Evolutionary conservation across 2,329 filamentous ascomycete species (phyloP).

Genomic region (Xylaria sp.): DNA sequence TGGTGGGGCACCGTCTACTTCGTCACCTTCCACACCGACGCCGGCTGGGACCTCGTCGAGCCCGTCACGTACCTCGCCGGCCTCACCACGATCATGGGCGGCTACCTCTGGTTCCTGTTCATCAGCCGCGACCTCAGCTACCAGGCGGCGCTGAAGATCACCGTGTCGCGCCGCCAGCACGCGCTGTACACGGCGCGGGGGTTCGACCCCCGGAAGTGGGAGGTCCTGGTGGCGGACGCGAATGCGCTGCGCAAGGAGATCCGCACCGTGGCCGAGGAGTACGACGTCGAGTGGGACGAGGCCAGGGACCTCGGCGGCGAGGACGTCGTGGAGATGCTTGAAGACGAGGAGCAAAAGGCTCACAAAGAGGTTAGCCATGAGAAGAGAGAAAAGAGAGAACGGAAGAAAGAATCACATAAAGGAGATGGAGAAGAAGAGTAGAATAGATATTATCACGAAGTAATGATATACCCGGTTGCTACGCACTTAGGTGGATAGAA

Average conservation of each 20-base stretch:
- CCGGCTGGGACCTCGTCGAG: constrained; percentile 90
- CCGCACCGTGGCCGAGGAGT: constrained; percentile 78
- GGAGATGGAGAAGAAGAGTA: constrained; percentile 34
- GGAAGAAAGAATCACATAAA: constrained; percentile 40
- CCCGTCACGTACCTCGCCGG: constrained; percentile 88
- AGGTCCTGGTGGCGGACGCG: constrained; percentile 75
- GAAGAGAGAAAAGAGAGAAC: constrained; percentile 28
- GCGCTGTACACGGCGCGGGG: constrained; percentile 75
- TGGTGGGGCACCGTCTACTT: constrained; percentile 88
- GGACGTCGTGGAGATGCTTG: constrained; percentile 60
- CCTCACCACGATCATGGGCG: constrained; percentile 82
- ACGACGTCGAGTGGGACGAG: constrained; percentile 90
- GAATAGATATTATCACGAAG: not conserved
- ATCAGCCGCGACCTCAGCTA: constrained; percentile 90
- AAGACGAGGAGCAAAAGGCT: constrained; percentile 51
- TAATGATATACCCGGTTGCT: constrained; percentile 14
- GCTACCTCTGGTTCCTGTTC: constrained; percentile 92
- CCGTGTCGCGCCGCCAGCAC: constrained; percentile 76
- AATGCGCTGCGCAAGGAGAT: constrained; percentile 80
- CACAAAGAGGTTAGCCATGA: not conserved
- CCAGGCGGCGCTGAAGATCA: constrained; percentile 83
- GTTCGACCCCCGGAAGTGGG: constrained; percentile 78
- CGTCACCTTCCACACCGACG: constrained; percentile 69
- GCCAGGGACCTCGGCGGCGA: constrained; percentile 71
- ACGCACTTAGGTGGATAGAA: constrained; percentile 16